Conservation (phyloP, 148 eudicot genomes). For the Polygonum maritimum region DNA sequence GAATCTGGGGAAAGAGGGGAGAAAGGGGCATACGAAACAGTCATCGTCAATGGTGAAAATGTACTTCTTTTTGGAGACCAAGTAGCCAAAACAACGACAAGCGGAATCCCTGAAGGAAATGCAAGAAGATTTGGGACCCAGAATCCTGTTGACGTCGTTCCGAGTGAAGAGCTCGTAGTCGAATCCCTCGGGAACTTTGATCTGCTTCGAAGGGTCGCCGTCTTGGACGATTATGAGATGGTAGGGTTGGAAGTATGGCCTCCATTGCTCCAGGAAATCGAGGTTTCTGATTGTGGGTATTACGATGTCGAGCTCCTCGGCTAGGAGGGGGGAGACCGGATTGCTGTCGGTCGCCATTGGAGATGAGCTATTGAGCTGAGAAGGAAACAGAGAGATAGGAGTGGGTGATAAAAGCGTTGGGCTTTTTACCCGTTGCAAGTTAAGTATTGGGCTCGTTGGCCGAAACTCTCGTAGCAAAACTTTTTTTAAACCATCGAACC, state of each 20-base stretch:
- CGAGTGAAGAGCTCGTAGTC: constrained; percentile 5
- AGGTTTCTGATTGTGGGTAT: constrained; percentile 6
- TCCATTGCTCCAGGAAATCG: constrained; percentile 5
- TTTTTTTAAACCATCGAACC: too few species aligned
- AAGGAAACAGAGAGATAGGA: background rate
- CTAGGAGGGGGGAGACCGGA: background rate
- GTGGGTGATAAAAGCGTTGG: background rate
- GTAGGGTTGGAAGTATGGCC: constrained; percentile 4
- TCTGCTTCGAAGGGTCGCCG: constrained; percentile 5
- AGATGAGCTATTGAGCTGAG: background rate
- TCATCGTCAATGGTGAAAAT: constrained; percentile 57
- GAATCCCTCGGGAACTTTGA: constrained; percentile 4
- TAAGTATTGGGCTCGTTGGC: too few species aligned
- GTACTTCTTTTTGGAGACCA: constrained; percentile 64
- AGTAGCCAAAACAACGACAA: constrained; percentile 56
- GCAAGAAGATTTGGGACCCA: constrained; percentile 45
- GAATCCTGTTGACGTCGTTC: constrained; percentile 6
- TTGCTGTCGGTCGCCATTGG: constrained; percentile 1
- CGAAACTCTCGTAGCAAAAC: too few species aligned
- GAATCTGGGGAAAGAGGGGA: background rate
- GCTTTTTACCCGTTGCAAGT: too few species aligned
- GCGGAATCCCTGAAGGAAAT: constrained; percentile 63
- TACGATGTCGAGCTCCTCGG: constrained; percentile 1
- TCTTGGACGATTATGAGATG: constrained; percentile 7
- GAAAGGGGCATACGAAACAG: constrained; percentile 36